Evolutionary conservation across 306 rosid species (phyloP), one percentile per base, ranked within the genome.

Genomic region (Luffa acutangula): DNA sequence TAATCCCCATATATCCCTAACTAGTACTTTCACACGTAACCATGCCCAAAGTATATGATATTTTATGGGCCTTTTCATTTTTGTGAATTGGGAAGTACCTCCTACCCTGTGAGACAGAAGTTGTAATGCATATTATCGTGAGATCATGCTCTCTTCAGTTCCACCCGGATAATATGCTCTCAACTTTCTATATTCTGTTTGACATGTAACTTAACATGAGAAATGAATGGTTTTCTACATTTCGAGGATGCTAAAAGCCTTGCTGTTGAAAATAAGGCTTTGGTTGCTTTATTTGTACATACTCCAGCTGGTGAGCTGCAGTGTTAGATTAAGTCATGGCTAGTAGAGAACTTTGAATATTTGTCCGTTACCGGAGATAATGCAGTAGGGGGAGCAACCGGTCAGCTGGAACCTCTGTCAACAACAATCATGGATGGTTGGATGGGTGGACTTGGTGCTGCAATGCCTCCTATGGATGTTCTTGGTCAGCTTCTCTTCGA

Each of bases 391-490:
- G 98, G 93, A 11, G 81, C 97, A 79, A 91, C 97, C 78, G 93
- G 98, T 89, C 97, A 92, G 86, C 84, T 95, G 88, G 98, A 95
- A 87, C 98, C 92, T 84, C 97, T 95, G 86, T 95, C 98, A 83
- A 95, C 98, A 81, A 96, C 98, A 78, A 91, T 92, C 82, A 95
- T 95, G 98, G 98, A 95, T 87, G 97, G 98, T 82, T 95, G 98
- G 97, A 95, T 93, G 93, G 98, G 97, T 74, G 98, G 97, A 81
- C 97, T 95, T 79, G 97, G 98, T 85, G 98, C 97, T 80, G 98
- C 98, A 25, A 65, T 89, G 79, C 97, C 97, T 88, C 97, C 97
- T 34, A 92, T 97, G 20, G 98, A 95, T 87, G 98, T 97, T 77
- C 95, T 92, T 82, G 98, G 98, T 79, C 97, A 92, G 89, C 92